Evolutionary conservation across 306 rosid species (phyloP), one percentile per base, ranked within the genome.

Genomic region (Medicago lupulina): DNA sequence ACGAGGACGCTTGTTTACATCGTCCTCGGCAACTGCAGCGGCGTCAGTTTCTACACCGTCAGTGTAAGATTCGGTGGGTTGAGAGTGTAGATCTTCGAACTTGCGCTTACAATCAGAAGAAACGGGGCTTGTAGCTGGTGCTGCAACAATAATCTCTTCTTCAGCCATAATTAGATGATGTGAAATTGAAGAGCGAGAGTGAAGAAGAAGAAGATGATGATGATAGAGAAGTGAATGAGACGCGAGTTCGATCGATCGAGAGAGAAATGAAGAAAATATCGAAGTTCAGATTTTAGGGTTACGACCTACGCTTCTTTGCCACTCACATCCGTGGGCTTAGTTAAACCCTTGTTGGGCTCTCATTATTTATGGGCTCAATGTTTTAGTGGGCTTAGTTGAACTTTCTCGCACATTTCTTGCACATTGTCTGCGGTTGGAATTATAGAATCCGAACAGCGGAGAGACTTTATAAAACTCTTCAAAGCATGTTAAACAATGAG

Each of bases 101-200:
- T 92, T 96, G 67, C 99, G 93, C 74, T 92, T 96, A 89, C 84
- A 72, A 74, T 92, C 98, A 41, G 90, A 83, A 10, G 88, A 87
- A 43, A 74, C 78, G 18, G 93, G 89, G 73, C 82, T 94, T 4
- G 76, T 76, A 38, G 75, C 85, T 2, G 75, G 83, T 17, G 76
- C 83, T 18, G 72, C 76, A 21, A 71, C 73, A 36, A 6, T 13
- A 12, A 82, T 88, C 78, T 87, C 86, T 82, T 92, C 92, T 84
- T 92, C 99, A 34, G 98, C 93, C 99, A 96, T 95, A 49, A 90
- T 92, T 49, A 18, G 41, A 14, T 76, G 58, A 14, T 76, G 64
- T 68, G 19, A 51, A 59, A 47, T 60, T 8, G 64, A 78, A 70
- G 39, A 17, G 63, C 50, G 76, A 25, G 67, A 34, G 53, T 18